Evolutionary conservation across 1,284 basidiomycete genomes (phyloP).

Genomic region (Irpex sp.): DNA sequence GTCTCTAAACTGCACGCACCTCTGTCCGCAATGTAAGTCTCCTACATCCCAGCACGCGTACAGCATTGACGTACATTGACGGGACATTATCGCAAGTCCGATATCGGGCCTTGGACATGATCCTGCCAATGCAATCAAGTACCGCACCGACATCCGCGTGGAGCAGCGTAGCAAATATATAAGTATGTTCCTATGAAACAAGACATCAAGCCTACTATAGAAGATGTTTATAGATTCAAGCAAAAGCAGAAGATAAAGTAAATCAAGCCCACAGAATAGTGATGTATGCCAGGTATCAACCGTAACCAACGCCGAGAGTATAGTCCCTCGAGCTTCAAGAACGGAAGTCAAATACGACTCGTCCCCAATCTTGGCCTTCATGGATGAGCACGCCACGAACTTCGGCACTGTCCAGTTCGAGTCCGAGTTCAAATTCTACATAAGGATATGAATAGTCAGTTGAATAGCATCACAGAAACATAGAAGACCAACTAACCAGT

Average conservation of each 20-base stretch:
- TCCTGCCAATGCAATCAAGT: not conserved
- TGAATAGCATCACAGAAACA: not conserved
- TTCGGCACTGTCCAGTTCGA: constrained; percentile 79
- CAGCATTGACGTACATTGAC: too few relatives aligned
- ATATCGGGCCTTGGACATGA: too few relatives aligned
- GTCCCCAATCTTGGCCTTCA: constrained; percentile 73
- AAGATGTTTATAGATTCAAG: not conserved
- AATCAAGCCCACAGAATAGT: not conserved
- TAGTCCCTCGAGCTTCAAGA: constrained; percentile 13
- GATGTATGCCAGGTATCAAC: not conserved
- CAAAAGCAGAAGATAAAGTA: not conserved
- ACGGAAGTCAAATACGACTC: constrained; percentile 44
- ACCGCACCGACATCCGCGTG: not conserved
- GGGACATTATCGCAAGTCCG: too few relatives aligned
- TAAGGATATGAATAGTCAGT: not conserved
- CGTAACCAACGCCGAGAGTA: not conserved
- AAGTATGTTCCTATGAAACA: too few relatives aligned
- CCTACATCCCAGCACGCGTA: not conserved
- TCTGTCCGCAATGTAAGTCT: not conserved
- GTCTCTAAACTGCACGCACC: too few relatives aligned
- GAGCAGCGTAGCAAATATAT: too few relatives aligned
- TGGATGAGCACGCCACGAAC: constrained; percentile 74
- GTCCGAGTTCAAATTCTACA: constrained; percentile 74
- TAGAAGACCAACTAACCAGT: constrained; percentile 51
- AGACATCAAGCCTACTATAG: not conserved